A percentile compares a stretch with the other conserved stretches of the same genome.
phyloP scores from a whole-genome alignment of 305 asterid genomes.

The Lippia alba region DNA sequence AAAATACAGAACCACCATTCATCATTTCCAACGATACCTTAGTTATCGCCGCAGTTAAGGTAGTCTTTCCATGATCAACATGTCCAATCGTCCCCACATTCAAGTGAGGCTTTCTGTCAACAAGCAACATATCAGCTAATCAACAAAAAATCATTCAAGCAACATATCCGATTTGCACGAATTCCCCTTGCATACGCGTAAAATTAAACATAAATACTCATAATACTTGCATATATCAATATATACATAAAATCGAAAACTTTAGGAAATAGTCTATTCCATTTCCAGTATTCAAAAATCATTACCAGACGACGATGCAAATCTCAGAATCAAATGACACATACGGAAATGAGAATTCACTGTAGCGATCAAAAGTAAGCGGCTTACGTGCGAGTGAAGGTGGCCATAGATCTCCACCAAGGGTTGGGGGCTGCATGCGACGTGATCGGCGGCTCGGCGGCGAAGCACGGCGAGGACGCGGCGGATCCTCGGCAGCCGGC shows the following conservation, averaged over 20 bases:
- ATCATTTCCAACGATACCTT: slow-evolving; percentile 30
- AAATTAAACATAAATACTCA: too few species aligned
- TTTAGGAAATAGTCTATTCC: too few species aligned
- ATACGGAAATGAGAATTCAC: not conserved
- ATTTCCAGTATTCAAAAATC: too few species aligned
- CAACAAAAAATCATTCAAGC: not conserved
- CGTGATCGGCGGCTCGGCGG: slow-evolving; percentile 41
- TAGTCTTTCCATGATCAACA: slow-evolving; percentile 54
- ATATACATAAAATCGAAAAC: not conserved
- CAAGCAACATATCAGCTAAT: slow-evolving; percentile 17
- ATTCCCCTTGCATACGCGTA: not conserved
- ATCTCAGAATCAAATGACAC: not conserved
- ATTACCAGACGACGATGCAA: not conserved
- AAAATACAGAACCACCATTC: not conserved
- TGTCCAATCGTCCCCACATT: slow-evolving; percentile 55
- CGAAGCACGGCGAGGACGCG: slow-evolving; percentile 40
- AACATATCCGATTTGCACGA: not conserved
- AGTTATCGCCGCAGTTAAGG: slow-evolving; percentile 49
- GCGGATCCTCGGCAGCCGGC: slow-evolving; percentile 59
- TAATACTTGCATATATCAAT: not conserved
- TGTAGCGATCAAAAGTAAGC: too few species aligned
- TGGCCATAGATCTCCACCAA: slow-evolving; percentile 95
- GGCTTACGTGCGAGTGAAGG: slow-evolving; percentile 82
- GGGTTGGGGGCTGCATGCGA: slow-evolving; percentile 47
- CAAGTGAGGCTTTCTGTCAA: slow-evolving; percentile 46